These are phyloP conservation scores for Rhizoclosmatium globosum DNA, from an alignment of 192 early-diverging fungal species.

Conservation along the genomic window DNA sequence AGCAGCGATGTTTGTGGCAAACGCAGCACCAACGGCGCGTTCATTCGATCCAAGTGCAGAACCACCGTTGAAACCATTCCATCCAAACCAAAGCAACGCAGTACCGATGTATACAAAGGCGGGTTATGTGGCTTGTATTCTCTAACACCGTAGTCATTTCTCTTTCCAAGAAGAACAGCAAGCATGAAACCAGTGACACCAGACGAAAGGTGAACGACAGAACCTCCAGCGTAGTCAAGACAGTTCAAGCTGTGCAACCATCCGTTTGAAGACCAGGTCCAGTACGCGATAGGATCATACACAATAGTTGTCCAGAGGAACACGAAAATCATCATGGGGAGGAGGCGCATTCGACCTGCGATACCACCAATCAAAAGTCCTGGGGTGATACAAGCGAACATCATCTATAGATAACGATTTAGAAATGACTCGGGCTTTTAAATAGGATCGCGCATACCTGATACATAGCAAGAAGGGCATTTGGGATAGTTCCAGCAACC, in stretches of 20 bases:
- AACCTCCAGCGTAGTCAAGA: constrained; percentile 23
- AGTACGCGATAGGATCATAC: constrained; percentile 95
- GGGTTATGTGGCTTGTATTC: constrained; percentile 62
- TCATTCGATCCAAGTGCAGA: constrained; percentile 87
- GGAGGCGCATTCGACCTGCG: constrained; percentile 83
- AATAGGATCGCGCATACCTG: constrained; percentile 53
- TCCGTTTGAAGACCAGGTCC: constrained; percentile 85
- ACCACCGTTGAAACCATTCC: constrained; percentile 95
- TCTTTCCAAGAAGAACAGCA: constrained; percentile 55
- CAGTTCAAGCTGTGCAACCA: constrained; percentile 11
- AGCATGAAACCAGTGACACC: constrained; percentile 62
- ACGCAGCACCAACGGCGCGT: constrained; percentile 89
- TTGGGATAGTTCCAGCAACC: constrained; percentile 69
- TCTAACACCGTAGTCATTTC: constrained; percentile 16
- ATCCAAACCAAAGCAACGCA: constrained; percentile 84
- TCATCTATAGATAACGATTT: constrained; percentile 78
- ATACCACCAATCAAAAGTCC: constrained; percentile 87
- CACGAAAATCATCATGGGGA: constrained; percentile 88
- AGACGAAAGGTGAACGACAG: constrained; percentile 17
- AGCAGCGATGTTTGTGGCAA: constrained; percentile 89
- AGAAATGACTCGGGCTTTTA: constrained; percentile 75
- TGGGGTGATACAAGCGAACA: constrained; percentile 91
- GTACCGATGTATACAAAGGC: constrained; percentile 84
- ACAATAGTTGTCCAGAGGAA: constrained; percentile 84
- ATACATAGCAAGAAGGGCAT: constrained; percentile 70